Base-by-base conservation (phyloP, 352 stramenopile species). In the Globisporangium paddicum region DNA sequence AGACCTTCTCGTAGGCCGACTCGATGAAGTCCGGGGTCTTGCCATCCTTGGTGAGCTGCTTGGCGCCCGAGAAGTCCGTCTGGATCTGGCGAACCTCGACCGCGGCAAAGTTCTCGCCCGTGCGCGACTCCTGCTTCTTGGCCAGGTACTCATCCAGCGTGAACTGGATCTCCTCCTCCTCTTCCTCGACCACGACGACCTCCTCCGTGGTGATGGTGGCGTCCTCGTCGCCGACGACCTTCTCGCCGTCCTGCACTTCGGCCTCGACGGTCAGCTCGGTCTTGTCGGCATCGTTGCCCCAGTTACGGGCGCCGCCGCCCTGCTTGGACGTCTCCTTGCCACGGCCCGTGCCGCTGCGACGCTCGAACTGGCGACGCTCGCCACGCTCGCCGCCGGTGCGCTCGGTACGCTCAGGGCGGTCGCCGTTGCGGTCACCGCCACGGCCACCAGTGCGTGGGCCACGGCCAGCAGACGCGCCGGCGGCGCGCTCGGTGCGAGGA, bases 251-350 rank as follows among this genome's bases (percentile, higher is more conserved):
- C 67, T 87, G 74, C 40, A 73, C 68, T 44, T 62, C 75, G 23
- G 79, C 79, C 66, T 87, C 77, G 30, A 73, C 74, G 30, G 65
- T 59, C 73, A 97, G 89, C 65, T 95, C 89, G 48, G 82, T 83
- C 70, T 96, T 90, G 73, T 97, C 92, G 63, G 94, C 75, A 59
- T 96, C 82, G 82, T 98, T 97, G 71, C 96, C 96, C 96, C 96
- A 99, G 83, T 99, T 99, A 77, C 82, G 91, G 62, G 90, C 91
- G 71, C 96, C 96, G 55, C 89, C 93, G 47, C 96, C 96, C 62
- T 87, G 83, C 80, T 98, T 98, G 72, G 90, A 98, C 65, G 90
- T 93, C 77, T 99, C 96, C 67, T 95, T 96, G 70, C 96, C 96
- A 74, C 96, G 93, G 64, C 96, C 96, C 44, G 95, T 99, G 70